Evolutionary conservation across 306 rosid genomes (phyloP).

Genomic region (Ochetophila trinervis): DNA sequence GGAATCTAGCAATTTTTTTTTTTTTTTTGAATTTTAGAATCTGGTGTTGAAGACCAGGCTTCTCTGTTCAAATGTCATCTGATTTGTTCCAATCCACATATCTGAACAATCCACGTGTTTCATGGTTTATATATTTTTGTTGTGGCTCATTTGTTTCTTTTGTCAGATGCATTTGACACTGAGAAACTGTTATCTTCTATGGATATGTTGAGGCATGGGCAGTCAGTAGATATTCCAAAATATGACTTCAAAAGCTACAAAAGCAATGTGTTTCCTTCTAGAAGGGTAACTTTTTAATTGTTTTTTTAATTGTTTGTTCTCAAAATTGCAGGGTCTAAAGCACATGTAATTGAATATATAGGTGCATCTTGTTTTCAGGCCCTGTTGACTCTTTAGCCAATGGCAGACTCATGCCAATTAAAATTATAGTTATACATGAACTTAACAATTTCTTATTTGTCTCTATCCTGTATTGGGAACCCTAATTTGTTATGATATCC

Average conservation of each 20-base stretch:
- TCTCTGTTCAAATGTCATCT: not conserved
- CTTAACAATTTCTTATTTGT: conserved; percentile 15
- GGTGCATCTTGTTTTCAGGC: not conserved
- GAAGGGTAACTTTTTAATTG: conserved; percentile 70
- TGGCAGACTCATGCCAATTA: not conserved
- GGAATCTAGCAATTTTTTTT: too few relatives aligned
- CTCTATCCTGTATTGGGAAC: not conserved
- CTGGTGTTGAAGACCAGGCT: not conserved
- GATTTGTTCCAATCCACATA: not conserved
- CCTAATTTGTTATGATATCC: conserved; percentile 18
- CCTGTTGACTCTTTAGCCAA: not conserved
- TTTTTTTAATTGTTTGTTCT: not conserved
- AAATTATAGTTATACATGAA: not conserved
- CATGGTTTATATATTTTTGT: not conserved
- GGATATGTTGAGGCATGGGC: conserved; percentile 85
- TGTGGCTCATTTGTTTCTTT: conserved; percentile 20
- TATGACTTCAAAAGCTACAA: conserved; percentile 93
- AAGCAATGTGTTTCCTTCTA: conserved; percentile 63
- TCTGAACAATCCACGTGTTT: not conserved
- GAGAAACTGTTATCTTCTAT: conserved; percentile 63
- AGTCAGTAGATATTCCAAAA: conserved; percentile 94
- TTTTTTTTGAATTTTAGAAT: too few relatives aligned
- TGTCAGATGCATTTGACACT: conserved; percentile 88
- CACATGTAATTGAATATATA: not conserved
- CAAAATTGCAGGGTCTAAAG: conserved; percentile 1